Conservation (phyloP, 2,329 filamentous ascomycete genomes). For the Colletotrichum australisinense region DNA sequence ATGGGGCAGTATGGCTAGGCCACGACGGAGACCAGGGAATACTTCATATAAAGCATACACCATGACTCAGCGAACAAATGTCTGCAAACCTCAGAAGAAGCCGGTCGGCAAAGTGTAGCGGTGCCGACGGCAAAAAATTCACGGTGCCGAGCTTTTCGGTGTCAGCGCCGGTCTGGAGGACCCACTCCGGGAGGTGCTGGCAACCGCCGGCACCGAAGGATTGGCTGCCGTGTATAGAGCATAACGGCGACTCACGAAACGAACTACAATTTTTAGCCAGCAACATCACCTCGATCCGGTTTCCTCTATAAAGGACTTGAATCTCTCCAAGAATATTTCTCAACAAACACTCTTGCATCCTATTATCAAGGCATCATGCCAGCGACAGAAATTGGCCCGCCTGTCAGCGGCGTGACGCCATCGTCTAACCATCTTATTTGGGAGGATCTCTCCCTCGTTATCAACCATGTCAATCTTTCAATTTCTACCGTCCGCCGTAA, state of each 20-base stretch:
- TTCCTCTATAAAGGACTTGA: too few relatives aligned
- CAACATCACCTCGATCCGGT: too few relatives aligned
- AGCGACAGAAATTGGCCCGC: not conserved
- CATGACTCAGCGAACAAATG: too few relatives aligned
- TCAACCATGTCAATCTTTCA: constrained; percentile 38
- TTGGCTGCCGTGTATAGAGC: not conserved
- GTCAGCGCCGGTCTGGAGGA: not conserved
- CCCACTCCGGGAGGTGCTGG: not conserved
- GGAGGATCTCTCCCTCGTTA: not conserved
- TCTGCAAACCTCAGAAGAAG: too few relatives aligned
- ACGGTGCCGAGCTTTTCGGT: constrained; percentile 5
- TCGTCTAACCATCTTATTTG: not conserved
- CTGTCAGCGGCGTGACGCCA: not conserved
- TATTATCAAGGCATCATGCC: not conserved
- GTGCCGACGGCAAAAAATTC: constrained; percentile 1
- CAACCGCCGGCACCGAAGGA: not conserved
- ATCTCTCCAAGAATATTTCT: too few relatives aligned
- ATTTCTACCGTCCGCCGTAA: constrained; percentile 24
- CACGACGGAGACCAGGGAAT: too few relatives aligned
- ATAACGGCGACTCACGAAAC: not conserved
- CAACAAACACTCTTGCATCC: not conserved
- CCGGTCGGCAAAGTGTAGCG: not conserved
- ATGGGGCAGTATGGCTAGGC: too few relatives aligned
- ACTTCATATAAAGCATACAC: too few relatives aligned
- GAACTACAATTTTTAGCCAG: not conserved